Evolutionary conservation across 768 basidiomycete genomes (phyloP), one percentile per base, ranked within the genome.

Genomic region (Boletus rufocinnamomeus): DNA sequence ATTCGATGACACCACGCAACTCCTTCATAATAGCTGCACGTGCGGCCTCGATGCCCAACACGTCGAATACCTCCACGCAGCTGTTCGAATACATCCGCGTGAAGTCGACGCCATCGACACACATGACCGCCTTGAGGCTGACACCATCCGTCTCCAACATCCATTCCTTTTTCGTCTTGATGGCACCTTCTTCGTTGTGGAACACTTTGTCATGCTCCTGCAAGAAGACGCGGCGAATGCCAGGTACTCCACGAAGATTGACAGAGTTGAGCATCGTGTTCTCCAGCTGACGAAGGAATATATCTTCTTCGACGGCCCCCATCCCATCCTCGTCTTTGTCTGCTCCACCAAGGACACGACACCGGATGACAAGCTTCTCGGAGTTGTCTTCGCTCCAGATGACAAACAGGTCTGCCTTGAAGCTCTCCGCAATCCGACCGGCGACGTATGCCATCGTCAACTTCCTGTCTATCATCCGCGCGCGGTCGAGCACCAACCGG

Each of bases 381-480:
- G 96, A 92, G 75, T 97, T 98, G 74, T 98, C 96, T 81, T 98
- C 96, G 63, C 93, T 95, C 91, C 95, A 97, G 64, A 98, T 97
- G 73, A 98, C 94, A 73, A 98, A 98, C 16, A 98, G 79, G 70
- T 98, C 96, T 2, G 92, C 89, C 72, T 94, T 92, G 80, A 98
- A 98, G 63, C 86, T 95, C 72, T 94, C 91, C 21, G 91, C 89
- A 58, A 99, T 98, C 43, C 91, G 87, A 62, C 90, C 87, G 6
- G 95, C 95, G 44, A 98, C 95, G 63, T 93, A 92, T 48, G 88
- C 82, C 93, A 98, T 98, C 13, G 89, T 91, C 65, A 98, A 81
- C 72, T 95, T 95, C 69, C 95, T 88, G 79, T 97, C 96, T 63
- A 98, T 88, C 91, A 99, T 97, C 77, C 96, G 94, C 4, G 91